Conservation (phyloP, 352 stramenopile species). For the Phytophthora agathidicida region DNA sequence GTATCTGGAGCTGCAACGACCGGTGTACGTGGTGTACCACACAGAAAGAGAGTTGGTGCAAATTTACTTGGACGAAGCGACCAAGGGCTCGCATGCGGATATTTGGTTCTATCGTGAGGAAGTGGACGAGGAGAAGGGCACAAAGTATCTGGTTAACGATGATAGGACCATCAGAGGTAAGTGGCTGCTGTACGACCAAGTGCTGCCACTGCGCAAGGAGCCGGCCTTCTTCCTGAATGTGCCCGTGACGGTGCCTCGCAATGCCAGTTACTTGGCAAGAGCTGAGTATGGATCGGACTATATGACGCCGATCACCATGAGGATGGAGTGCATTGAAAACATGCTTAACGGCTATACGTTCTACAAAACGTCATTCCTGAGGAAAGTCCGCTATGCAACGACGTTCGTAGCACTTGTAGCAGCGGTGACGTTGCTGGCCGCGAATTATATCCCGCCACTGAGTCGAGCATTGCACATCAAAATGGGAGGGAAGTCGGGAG, state of each 20-base stretch:
- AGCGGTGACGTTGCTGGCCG: conserved; percentile 33
- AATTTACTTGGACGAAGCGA: conserved; percentile 58
- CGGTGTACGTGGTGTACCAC: conserved; percentile 60
- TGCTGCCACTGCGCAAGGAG: conserved; percentile 57
- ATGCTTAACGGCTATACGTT: conserved; percentile 79
- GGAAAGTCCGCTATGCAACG: conserved; percentile 25
- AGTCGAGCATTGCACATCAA: conserved; percentile 33
- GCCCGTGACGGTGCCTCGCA: conserved; percentile 53
- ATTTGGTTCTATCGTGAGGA: conserved; percentile 82
- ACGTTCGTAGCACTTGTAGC: conserved; percentile 35
- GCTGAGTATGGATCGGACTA: conserved; percentile 73
- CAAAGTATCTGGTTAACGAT: conserved; percentile 67
- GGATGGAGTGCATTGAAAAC: conserved; percentile 85
- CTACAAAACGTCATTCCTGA: conserved; percentile 50
- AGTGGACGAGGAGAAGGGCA: conserved; percentile 32
- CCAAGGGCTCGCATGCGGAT: conserved; percentile 67
- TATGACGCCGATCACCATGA: conserved; percentile 75
- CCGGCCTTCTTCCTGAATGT: conserved; percentile 59
- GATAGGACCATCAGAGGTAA: conserved; percentile 77
- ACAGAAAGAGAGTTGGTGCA: conserved; percentile 67
- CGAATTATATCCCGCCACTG: conserved; percentile 33
- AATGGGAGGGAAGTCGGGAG: conserved; percentile 3
- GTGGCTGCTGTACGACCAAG: conserved; percentile 65
- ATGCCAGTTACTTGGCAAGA: conserved; percentile 62
- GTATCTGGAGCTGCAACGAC: conserved; percentile 47